Conservation (phyloP, 441 rosid species). For the Breynia disticha region DNA sequence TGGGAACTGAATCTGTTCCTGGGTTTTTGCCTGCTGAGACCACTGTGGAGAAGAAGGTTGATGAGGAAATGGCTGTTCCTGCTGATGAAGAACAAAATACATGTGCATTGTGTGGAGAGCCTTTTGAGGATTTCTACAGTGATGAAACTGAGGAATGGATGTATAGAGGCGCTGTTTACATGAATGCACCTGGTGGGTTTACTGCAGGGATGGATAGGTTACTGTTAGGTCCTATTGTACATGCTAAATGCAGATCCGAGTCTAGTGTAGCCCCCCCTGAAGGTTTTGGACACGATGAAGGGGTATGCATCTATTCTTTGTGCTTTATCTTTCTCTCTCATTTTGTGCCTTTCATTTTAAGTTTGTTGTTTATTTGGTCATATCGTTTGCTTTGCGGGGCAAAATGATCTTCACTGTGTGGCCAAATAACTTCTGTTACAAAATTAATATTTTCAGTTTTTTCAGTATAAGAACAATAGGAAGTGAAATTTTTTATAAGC, state of each 20-base stretch:
- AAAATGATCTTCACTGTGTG: too few species aligned
- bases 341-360: neutral
- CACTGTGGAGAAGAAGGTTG: constrained; percentile 66
- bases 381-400: too few species aligned
- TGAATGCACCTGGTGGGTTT: constrained; percentile 60
- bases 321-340: constrained; percentile 1
- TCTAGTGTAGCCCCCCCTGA: constrained; percentile 50
- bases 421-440: too few species aligned
- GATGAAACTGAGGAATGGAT: constrained; percentile 98
- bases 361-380: too few species aligned
- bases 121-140: constrained; percentile 90
- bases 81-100: constrained; percentile 90
- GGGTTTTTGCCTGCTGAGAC: constrained; percentile 79
- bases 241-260: constrained; percentile 91
- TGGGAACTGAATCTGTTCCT: constrained; percentile 86
- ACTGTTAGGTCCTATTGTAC: constrained; percentile 89
- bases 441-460: too few species aligned
- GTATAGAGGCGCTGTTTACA: constrained; percentile 93
- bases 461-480: too few species aligned
- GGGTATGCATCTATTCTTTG: constrained; percentile 48
- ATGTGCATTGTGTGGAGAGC: constrained; percentile 93
- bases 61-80: constrained; percentile 91
- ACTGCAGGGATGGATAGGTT: constrained; percentile 61
- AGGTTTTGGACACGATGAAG: constrained; percentile 36
- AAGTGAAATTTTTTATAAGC: neutral